These are phyloP conservation scores for Camelina laxa DNA, from an alignment of 345 rosid species.

Conservation along the genomic window DNA sequence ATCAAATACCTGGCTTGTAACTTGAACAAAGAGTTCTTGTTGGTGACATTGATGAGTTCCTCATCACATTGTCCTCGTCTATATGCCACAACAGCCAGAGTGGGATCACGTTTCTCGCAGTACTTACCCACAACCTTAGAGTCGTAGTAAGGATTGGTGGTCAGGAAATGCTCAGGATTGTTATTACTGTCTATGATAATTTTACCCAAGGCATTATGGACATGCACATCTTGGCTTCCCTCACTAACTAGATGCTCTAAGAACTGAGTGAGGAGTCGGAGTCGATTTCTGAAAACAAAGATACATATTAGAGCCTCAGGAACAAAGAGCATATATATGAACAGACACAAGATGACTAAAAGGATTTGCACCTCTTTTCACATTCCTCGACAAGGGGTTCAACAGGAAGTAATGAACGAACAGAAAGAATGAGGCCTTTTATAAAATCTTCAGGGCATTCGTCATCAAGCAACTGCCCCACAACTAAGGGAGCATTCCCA, in stretches of 20 bases:
- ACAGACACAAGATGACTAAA: slow-evolving; percentile 10
- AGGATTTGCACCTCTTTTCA: slow-evolving; percentile 68
- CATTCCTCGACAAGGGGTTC: slow-evolving; percentile 91
- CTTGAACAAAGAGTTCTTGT: slow-evolving; percentile 97
- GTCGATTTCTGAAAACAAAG: slow-evolving; percentile 80
- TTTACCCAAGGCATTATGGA: slow-evolving; percentile 99
- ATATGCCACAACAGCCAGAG: slow-evolving; percentile 98
- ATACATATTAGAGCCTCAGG: slow-evolving; percentile 37
- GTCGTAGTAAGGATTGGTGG: slow-evolving; percentile 98
- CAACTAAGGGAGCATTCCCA: slow-evolving; percentile 97
- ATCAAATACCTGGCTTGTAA: slow-evolving; percentile 91
- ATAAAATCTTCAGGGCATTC: slow-evolving; percentile 99
- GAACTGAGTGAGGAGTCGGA: slow-evolving; percentile 98
- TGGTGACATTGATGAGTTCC: slow-evolving; percentile 96
- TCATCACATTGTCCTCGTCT: slow-evolving; percentile 98
- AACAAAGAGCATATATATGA: slow-evolving; percentile 12
- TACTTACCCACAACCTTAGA: slow-evolving; percentile 98
- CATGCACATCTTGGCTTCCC: slow-evolving; percentile 99
- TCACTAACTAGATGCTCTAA: slow-evolving; percentile 99
- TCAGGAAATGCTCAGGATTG: slow-evolving; percentile 98
- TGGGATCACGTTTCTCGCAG: slow-evolving; percentile 99
- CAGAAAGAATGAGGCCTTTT: slow-evolving; percentile 96
- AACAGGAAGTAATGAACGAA: slow-evolving; percentile 82
- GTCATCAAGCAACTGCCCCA: slow-evolving; percentile 90
- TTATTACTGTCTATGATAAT: slow-evolving; percentile 97